These are phyloP conservation scores for Mycena latifolia DNA, from an alignment of 768 basidiomycete genomes.

Conservation along the genomic window DNA sequence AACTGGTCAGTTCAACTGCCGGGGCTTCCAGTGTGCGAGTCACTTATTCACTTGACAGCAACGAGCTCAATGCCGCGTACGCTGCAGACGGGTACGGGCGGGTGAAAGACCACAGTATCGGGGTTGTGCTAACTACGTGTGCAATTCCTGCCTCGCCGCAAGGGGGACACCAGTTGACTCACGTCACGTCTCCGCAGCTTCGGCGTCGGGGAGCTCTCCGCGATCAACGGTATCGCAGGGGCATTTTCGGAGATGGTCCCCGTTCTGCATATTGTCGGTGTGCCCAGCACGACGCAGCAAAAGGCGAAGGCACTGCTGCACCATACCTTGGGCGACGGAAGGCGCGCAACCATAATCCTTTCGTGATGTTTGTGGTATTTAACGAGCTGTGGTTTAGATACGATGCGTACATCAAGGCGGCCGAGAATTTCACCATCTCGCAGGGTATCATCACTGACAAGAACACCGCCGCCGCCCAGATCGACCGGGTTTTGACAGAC, in stretches of 20 bases:
- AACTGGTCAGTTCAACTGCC: constrained; percentile 83
- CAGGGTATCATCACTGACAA: constrained; percentile 71
- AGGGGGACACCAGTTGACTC: too few species aligned
- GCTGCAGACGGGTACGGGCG: constrained; percentile 96
- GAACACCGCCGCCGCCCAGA: constrained; percentile 70
- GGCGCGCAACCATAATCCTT: too few species aligned
- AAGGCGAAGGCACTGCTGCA: constrained; percentile 82
- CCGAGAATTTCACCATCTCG: constrained; percentile 79
- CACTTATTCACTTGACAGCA: constrained; percentile 58
- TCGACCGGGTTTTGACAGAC: constrained; percentile 83
- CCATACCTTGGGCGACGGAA: constrained; percentile 89
- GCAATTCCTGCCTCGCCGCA: too few species aligned
- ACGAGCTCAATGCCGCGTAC: constrained; percentile 90
- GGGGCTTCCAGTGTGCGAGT: too few species aligned
- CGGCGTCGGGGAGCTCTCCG: constrained; percentile 94
- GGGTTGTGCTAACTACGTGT: constrained; percentile 87
- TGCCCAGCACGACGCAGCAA: constrained; percentile 81
- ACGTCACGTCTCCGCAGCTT: constrained; percentile 67
- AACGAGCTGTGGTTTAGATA: constrained; percentile 66
- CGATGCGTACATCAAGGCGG: constrained; percentile 83
- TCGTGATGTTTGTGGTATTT: too few species aligned
- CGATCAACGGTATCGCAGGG: constrained; percentile 87
- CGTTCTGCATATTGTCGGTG: constrained; percentile 89
- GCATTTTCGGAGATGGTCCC: constrained; percentile 93
- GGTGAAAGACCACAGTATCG: constrained; percentile 80